Evolutionary conservation across 176 grass and related monocot genomes (phyloP).

Genomic region (Juncus inflexus): DNA sequence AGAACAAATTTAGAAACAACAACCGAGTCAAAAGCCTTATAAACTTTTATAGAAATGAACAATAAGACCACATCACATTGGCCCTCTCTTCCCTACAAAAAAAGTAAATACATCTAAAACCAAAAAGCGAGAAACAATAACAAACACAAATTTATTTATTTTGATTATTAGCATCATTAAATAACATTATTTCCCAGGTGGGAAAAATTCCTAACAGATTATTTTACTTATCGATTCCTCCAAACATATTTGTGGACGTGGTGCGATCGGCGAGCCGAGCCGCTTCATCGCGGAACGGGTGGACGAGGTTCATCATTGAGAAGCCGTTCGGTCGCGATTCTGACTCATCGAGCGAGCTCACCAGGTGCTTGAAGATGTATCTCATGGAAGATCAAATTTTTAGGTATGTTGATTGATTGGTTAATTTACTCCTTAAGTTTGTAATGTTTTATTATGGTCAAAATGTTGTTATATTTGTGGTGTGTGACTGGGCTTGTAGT

Average conservation of each 20-base stretch:
- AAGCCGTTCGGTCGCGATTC: conserved; percentile 94
- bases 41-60: too few species aligned
- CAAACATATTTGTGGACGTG: conserved; percentile 92
- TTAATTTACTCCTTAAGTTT: neutral
- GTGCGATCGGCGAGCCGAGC: conserved; percentile 63
- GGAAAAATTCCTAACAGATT: conserved; percentile 65
- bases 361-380: conserved; percentile 61
- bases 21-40: too few species aligned
- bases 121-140: neutral
- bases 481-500: too few species aligned
- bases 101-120: too few species aligned
- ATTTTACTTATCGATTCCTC: conserved; percentile 89
- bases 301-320: conserved; percentile 92
- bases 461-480: too few species aligned
- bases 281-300: conserved; percentile 53
- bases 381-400: conserved; percentile 89
- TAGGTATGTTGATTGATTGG: conserved; percentile 32
- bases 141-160: neutral
- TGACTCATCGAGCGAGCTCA: conserved; percentile 73
- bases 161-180: conserved; percentile 1
- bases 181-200: conserved; percentile 35
- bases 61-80: too few species aligned
- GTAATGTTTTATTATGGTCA: neutral
- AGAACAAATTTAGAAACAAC: too few species aligned
- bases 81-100: too few species aligned